A percentile compares a stretch with the other conserved stretches of the same genome.
phyloP scores from a whole-genome alignment of 345 rosid genomes.

The Reutealis trisperma region DNA sequence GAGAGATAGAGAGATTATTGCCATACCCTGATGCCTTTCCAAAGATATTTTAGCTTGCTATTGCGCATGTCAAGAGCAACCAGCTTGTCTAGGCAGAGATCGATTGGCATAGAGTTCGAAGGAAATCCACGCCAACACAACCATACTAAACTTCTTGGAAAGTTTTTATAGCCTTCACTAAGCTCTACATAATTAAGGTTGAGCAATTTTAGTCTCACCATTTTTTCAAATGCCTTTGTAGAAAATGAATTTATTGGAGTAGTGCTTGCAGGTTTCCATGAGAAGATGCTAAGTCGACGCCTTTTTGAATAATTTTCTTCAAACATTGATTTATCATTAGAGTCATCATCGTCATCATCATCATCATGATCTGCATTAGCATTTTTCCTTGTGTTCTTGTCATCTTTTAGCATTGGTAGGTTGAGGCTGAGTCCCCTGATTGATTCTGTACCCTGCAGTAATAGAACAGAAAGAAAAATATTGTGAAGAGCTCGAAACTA shows the following conservation, averaged over 20 bases:
- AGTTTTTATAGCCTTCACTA: neutral
- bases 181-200: conserved; percentile 5
- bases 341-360: neutral
- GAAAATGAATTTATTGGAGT: neutral
- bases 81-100: conserved; percentile 16
- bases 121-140: conserved; percentile 26
- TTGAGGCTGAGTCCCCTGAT: conserved; percentile 9
- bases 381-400: neutral
- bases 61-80: conserved; percentile 22
- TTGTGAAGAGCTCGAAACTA: neutral
- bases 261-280: neutral
- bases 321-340: neutral
- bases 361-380: neutral
- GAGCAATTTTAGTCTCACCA: conserved; percentile 17
- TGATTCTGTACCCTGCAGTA: conserved; percentile 14
- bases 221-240: conserved; percentile 8
- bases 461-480: neutral
- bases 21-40: conserved; percentile 25
- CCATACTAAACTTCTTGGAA: conserved; percentile 21
- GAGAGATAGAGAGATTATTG: neutral
- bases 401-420: conserved; percentile 1
- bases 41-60: conserved; percentile 21
- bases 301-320: neutral
- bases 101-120: conserved; percentile 4
- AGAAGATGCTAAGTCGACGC: conserved; percentile 5